Conservation (phyloP, 2,329 filamentous ascomycete genomes). For the Sporothrix protearum region DNA sequence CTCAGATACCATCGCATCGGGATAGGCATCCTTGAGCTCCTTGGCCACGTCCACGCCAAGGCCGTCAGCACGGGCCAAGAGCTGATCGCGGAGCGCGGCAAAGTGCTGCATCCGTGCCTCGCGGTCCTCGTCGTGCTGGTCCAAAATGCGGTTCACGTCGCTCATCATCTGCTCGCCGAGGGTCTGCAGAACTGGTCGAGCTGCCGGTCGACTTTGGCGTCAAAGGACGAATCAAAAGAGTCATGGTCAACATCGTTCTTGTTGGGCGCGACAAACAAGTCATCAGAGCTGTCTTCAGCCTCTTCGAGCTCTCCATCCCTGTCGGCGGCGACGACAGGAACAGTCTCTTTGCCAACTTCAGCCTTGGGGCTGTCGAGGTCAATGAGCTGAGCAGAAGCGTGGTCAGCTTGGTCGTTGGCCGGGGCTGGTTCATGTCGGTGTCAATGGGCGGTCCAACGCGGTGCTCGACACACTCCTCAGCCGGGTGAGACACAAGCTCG, state of each 20-base stretch:
- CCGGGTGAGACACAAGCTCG: background rate
- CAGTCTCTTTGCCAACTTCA: background rate
- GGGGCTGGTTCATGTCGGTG: background rate
- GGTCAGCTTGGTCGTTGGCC: background rate
- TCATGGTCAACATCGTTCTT: no score
- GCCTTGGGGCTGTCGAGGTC: background rate
- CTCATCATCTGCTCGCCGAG: background rate
- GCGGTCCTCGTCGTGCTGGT: background rate
- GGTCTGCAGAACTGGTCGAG: background rate
- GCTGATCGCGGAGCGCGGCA: no score
- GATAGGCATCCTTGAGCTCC: no score
- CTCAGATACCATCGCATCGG: background rate
- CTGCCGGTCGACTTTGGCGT: background rate
- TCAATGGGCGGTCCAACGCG: background rate
- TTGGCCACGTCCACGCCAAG: no score
- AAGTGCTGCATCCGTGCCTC: no score
- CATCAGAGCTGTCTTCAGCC: background rate
- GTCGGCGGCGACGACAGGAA: background rate
- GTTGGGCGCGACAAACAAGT: background rate
- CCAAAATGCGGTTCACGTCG: background rate
- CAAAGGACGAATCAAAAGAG: background rate
- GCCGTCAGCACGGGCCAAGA: no score
- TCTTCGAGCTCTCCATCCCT: background rate
- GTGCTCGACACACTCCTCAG: background rate
- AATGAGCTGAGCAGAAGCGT: background rate